Conservation (phyloP, 2,329 filamentous ascomycete species). For the Penicillium expansum region DNA sequence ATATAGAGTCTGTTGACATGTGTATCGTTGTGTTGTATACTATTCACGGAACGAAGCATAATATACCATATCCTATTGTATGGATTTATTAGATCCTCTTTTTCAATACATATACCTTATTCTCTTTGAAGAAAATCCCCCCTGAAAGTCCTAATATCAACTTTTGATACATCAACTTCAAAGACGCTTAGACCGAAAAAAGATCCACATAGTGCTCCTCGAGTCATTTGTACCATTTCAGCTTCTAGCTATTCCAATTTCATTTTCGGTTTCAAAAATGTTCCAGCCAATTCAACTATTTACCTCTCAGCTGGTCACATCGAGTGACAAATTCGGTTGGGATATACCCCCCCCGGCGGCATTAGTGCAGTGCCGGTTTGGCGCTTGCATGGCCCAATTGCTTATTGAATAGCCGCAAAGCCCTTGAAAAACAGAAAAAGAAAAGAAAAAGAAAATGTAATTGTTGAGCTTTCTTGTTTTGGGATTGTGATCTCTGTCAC, state of each 20-base stretch:
- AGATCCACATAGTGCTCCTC: slow-evolving; percentile 1
- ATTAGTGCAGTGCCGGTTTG: neutral
- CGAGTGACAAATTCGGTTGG: neutral
- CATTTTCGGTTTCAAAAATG: neutral
- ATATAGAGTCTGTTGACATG: too few species aligned
- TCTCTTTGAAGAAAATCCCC: neutral
- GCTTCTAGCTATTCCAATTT: neutral
- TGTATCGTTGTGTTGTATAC: too few species aligned
- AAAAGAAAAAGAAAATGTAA: neutral
- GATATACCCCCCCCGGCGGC: neutral
- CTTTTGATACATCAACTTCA: slow-evolving; percentile 5
- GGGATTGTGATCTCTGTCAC: neutral
- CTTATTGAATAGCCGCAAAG: slow-evolving; percentile 10
- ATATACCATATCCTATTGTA: neutral
- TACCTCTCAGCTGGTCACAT: neutral
- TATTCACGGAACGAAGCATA: neutral
- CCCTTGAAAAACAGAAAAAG: neutral
- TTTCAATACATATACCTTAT: neutral
- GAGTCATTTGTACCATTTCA: neutral
- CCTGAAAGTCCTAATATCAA: slow-evolving; percentile 1
- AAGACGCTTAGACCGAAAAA: neutral
- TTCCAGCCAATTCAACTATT: neutral
- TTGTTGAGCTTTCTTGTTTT: neutral
- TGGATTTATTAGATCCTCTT: neutral
- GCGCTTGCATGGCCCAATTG: slow-evolving; percentile 5